phyloP scores from a whole-genome alignment of 805 yeast genomes.

The Zygosaccharomyces lentus region DNA sequence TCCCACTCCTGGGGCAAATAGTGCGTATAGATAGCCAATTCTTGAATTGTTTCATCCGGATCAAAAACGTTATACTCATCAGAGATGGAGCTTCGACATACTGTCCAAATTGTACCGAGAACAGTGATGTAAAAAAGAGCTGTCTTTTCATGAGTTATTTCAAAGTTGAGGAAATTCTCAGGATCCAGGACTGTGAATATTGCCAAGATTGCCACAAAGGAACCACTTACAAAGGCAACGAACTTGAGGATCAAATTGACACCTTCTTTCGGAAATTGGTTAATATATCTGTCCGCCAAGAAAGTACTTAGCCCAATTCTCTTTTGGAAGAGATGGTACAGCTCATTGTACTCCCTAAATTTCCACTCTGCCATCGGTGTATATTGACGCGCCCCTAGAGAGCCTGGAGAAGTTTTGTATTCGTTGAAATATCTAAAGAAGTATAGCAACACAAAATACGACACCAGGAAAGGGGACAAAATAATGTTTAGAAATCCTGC shows the following conservation, averaged over 20 bases:
- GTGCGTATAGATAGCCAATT: slow-evolving; percentile 84
- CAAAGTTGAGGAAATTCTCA: slow-evolving; percentile 85
- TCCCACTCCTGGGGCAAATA: slow-evolving; percentile 87
- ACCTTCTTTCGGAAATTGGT: slow-evolving; percentile 86
- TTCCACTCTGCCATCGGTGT: slow-evolving; percentile 96
- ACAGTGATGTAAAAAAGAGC: slow-evolving; percentile 84
- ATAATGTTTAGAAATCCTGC: slow-evolving; percentile 83
- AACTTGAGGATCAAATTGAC: slow-evolving; percentile 53
- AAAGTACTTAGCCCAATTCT: slow-evolving; percentile 72
- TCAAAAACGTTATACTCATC: slow-evolving; percentile 73
- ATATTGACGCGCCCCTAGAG: slow-evolving; percentile 78
- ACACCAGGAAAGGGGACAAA: slow-evolving; percentile 79
- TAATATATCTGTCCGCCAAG: slow-evolving; percentile 76
- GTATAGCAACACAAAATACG: slow-evolving; percentile 75
- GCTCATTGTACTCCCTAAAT: slow-evolving; percentile 87
- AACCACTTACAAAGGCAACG: slow-evolving; percentile 74
- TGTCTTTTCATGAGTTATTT: slow-evolving; percentile 73
- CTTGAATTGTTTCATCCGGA: slow-evolving; percentile 80
- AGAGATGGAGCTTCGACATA: slow-evolving; percentile 66
- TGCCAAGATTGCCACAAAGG: slow-evolving; percentile 84
- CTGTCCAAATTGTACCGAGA: slow-evolving; percentile 84
- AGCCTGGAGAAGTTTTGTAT: slow-evolving; percentile 80
- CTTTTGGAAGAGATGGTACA: slow-evolving; percentile 80
- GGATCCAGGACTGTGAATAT: slow-evolving; percentile 76
- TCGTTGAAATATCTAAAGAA: slow-evolving; percentile 92